Evolutionary conservation across 2,329 filamentous ascomycete species (phyloP), one percentile per base, ranked within the genome.

Genomic region (Aureobasidium sp.): DNA sequence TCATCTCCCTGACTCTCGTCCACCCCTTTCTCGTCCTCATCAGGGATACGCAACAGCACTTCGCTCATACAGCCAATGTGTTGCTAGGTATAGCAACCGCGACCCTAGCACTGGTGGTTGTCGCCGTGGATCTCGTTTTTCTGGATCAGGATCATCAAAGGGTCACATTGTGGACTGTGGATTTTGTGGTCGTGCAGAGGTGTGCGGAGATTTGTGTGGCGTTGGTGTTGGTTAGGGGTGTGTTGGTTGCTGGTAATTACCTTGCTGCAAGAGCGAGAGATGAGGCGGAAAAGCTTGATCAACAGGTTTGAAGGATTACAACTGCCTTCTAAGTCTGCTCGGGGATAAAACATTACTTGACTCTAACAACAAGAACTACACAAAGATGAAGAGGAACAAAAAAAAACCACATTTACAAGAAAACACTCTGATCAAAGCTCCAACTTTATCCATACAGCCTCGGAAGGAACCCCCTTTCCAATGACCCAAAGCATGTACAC

Each of bases 401-500:
- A 14, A 37, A 31, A 9, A 34, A 34, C 12, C 29, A 44, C 20
- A 25, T 22, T 44, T 8, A 31, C 49, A 25, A 25, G 22, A 25
- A 25, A 8, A 12, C 37, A 1, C n/a, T 25, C n/a, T 4, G 8
- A 37, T 39, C 14, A 55, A 31, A 39, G 11, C 14, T 29, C 37
- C 8, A 56, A 39, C 14, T 37, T 36, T 8, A 56, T 31, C 60
- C 51, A 82, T 66, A 81, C 77, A 1, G 80, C 81, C 62, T 81
- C 69, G 8, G 75, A 77, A 4, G 80, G 81, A 22, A 82, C 75
- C 6, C 80, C 80, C 67, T 83, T 78, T 25, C 77, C 78, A 42
- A 84, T 70, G 44, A 84, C 78, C 67, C 83, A 86, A 25, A 86
- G 69, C 45, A 85, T 80, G 70, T 85, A 86, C 63, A 82, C 82